Conservation (phyloP, 306 rosid species). For the Fagus crenata region DNA sequence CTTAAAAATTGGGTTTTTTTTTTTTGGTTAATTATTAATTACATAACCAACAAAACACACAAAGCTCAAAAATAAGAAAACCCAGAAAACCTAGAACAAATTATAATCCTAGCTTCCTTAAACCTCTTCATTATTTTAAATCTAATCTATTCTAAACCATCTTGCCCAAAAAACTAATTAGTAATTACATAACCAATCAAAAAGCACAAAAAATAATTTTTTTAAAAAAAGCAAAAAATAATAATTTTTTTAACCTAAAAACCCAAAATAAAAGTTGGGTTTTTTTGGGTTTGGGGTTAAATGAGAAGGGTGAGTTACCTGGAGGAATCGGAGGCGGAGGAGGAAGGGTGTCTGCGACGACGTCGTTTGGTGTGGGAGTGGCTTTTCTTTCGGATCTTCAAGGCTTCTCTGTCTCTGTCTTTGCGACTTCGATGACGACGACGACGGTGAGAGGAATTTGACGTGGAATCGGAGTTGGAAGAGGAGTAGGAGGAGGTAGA, state of each 20-base stretch:
- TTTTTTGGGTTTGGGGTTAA: too few species aligned
- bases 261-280: too few species aligned
- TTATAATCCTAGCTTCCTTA: background rate
- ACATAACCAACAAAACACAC: background rate
- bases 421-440: conserved; percentile 52
- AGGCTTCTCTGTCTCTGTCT: conserved; percentile 57
- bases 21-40: too few species aligned
- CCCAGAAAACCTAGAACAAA: background rate
- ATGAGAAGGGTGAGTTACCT: conserved; percentile 36
- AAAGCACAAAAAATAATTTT: too few species aligned
- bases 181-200: too few species aligned
- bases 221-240: too few species aligned
- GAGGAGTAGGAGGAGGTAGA: conserved; percentile 39
- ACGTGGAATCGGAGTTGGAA: conserved; percentile 32
- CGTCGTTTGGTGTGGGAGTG: conserved; percentile 74
- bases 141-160: too few species aligned
- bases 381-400: conserved; percentile 65
- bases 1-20: too few species aligned
- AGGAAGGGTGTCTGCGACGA: conserved; percentile 69
- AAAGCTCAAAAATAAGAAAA: background rate
- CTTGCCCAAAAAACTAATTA: too few species aligned
- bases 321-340: conserved; percentile 58
- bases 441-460: conserved; percentile 47
- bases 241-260: too few species aligned
- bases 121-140: background rate